Base-by-base conservation (phyloP, 2,329 filamentous ascomycete genomes). In the Setomelanomma holmii region DNA sequence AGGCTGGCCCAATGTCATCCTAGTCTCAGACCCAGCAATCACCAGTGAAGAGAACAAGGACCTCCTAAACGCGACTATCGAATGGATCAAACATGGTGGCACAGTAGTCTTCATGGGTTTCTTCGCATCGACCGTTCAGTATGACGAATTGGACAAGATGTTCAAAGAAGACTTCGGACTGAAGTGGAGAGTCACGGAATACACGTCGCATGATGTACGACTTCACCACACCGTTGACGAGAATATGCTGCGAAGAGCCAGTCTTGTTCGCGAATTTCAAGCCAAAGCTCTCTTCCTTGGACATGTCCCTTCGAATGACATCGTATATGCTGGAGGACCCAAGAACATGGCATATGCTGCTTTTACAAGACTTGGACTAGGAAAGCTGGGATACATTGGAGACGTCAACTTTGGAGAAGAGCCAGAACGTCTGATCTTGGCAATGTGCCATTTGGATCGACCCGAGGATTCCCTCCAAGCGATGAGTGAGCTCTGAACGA, bases 401-500 rank as follows among this genome's bases (percentile, higher is more conserved):
- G 64, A 69, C 27, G 44, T 58, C 11, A 61, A 63, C 21, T 62
- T 56, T 33, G 57, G 53, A 8, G 65, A 67, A 30, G 63, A 63
- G 42, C 49, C 59, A 1, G 63, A 68, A 42, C 40, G 55, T 16
- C 22, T 67, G 20, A 61, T 68, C 10, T 33, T 71, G 21, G 60
- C 64, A 6, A 71, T 71, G 67, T 67, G 64, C 34, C 60, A 64
- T 44, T 41, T 69, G 33, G 66, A 67, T 43, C 51, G 61, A 4
- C 49, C 51, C 1, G 61, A 64, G 40, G 63, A 67, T 47, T 38
- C 38, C 5, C 22, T 50, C 21, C 33, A 39, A 16, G 16, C 6
- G 8, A 21, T 40, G 16, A 35, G 21, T 1, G 7, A 20, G 14
- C n/a, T 38, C 6, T 30, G 24, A 30, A 12, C 12, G 24, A 12